phyloP scores from a whole-genome alignment of 2,329 filamentous ascomycete genomes.

The Scedosporium boydii region DNA sequence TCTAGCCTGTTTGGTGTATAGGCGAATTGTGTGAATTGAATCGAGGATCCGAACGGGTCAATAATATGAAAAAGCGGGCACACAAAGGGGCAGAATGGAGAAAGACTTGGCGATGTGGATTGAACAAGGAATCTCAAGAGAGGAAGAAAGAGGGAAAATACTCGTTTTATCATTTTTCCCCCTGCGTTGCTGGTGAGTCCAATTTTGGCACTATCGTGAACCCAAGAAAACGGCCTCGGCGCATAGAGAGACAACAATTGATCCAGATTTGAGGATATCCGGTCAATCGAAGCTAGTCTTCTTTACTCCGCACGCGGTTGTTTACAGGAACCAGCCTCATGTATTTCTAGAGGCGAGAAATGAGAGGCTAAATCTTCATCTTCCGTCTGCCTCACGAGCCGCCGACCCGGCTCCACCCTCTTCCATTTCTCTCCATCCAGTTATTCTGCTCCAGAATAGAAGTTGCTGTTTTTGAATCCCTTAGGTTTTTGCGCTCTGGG shows the following conservation, averaged over 20 bases:
- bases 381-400: neutral
- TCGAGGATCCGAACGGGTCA: neutral
- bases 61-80: neutral
- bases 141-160: neutral
- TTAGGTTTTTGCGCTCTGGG: neutral
- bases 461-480: neutral
- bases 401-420: neutral
- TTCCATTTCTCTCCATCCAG: neutral
- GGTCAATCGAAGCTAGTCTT: neutral
- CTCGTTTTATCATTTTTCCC: neutral
- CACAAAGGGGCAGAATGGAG: neutral
- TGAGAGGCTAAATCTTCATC: neutral
- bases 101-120: neutral
- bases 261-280: neutral
- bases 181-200: neutral
- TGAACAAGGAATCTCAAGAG: neutral
- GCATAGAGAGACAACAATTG: neutral
- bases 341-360: neutral
- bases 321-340: neutral
- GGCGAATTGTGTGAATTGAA: neutral
- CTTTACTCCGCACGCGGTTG: conserved; percentile 3
- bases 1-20: neutral
- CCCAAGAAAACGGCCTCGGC: neutral
- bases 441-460: neutral
- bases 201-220: neutral